A percentile compares a stretch with the other conserved stretches of the same genome.
Conservation (phyloP, 768 basidiomycete species). For the Serendipita sp. region DNA sequence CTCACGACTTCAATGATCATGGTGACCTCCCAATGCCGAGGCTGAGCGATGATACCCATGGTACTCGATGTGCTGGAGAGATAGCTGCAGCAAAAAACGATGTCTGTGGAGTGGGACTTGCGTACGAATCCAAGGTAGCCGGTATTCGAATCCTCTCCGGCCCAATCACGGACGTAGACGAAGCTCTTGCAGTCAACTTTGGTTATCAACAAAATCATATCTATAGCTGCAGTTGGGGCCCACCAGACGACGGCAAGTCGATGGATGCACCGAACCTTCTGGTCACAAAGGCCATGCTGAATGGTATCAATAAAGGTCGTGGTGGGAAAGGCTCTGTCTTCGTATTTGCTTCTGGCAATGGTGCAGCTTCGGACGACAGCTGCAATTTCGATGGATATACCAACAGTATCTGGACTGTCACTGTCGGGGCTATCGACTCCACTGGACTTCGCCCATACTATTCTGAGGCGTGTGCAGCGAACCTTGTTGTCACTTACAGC, state of each 20-base stretch:
- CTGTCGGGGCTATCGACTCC: constrained; percentile 30
- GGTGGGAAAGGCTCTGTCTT: constrained; percentile 30
- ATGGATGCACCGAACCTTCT: constrained; percentile 32
- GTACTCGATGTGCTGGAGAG: constrained; percentile 35
- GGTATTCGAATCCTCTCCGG: constrained; percentile 32
- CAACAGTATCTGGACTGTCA: constrained; percentile 30
- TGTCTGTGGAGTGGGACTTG: constrained; percentile 35
- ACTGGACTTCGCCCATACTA: constrained; percentile 33
- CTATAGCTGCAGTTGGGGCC: constrained; percentile 36
- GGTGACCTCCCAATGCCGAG: constrained; percentile 27
- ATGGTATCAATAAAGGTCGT: constrained; percentile 30
- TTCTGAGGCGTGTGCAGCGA: constrained; percentile 32
- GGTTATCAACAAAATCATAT: constrained; percentile 30
- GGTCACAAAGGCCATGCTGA: constrained; percentile 31
- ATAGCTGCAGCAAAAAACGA: constrained; percentile 33
- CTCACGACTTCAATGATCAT: constrained; percentile 36
- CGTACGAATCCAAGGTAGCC: constrained; percentile 27
- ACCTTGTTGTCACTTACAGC: constrained; percentile 31
- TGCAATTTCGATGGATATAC: constrained; percentile 41
- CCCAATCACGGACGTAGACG: constrained; percentile 33
- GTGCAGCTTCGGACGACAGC: constrained; percentile 30
- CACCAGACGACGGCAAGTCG: constrained; percentile 29
- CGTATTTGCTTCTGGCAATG: constrained; percentile 35
- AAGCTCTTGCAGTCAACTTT: constrained; percentile 32
- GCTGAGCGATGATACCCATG: constrained; percentile 34